Base-by-base conservation (phyloP, 2,329 filamentous ascomycete genomes). In the Penicillium sp. region DNA sequence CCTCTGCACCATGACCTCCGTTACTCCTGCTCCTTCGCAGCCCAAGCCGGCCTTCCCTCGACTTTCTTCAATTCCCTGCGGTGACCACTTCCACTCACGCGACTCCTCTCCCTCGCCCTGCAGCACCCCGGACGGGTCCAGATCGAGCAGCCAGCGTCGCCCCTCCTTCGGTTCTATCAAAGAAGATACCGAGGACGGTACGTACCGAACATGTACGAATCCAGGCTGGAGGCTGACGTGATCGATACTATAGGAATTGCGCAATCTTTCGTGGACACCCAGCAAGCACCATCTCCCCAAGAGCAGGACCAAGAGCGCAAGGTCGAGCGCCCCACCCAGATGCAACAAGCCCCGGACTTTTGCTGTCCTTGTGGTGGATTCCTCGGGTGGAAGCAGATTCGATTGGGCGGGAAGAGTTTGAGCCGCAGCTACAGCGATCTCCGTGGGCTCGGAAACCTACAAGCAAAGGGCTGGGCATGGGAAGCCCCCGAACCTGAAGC, bases 351-450 rank as follows among this genome's bases (percentile, higher is more conserved):
- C 19, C 75, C 75, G 21, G 75, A 77, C 46, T 79, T 79, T 57
- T 80, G 76, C 67, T 79, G 77, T 64, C 76, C 76, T 10, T 80
- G 77, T 57, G 77, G 77, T 49, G 75, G 75, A 29, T 78, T 78
- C 56, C 63, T 75, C 43, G 76, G 75, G 40, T 78, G 76, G 77
- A 79, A 79, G 63, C 75, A 77, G 64, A 78, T 78, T 58, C 73
- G 73, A 29, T 64, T 77, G 31, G 72, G 75, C n/a, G 77, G 77
- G 25, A 75, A 74, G 60, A 73, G 73, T 53, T 65, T 76, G 55
- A 79, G 77, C 63, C 74, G 73, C 66, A 80, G 77, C 65, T 79
- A 75, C 65, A 72, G 76, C 38, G 76, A 78, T 61, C 69, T 78
- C 6, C 74, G 75, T 31, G 60, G 68, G 6, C 62, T 77, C 43